Evolutionary conservation across 257 asterid species (phyloP), one percentile per base, ranked within the genome.

Genomic region (Eustoma russellianum): DNA sequence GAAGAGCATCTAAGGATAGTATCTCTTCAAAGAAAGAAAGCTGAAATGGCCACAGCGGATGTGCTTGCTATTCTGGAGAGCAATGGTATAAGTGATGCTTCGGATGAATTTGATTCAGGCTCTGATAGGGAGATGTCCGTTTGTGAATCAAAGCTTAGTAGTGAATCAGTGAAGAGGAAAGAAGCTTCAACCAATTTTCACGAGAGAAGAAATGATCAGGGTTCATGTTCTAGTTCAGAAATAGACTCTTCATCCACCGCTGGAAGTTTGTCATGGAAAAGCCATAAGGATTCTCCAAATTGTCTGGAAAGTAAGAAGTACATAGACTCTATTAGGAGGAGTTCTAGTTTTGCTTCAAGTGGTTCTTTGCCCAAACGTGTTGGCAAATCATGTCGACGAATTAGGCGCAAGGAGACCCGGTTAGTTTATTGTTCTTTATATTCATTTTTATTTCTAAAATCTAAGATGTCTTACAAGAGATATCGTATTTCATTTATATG

Each of bases 341-440:
- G 46, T 65, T 66, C 82, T 57, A 73, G 73, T 67, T 77, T 79
- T 76, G 50, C 85, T 16, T 81, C 83, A 15, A 74, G 57, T 67
- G 53, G 73, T 61, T 70, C 80, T 52, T 81, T 85, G 43, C 67
- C 78, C 9, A 85, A 83, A 68, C 81, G 80, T 60, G 66, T 38
- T 52, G 97, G 88, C 55, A 92, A 92, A 78, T 92, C 99, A 61
- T 88, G 95, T 63, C 88, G 93, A 6, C 80, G 83, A 65, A 77
- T 88, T 79, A 74, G 82, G 65, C 88, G 72, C 79, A 68, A 80
- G 67, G 90, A 92, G 49, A 58, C 70, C 33, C 74, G 97, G 95
- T 91, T 50, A 51, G 62, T 65, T 64, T 76, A 1, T 58, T 52
- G 63, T 14, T 48, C 46, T 59, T 55, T 38, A 24, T 34, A 46